These are phyloP conservation scores for Fusarium algeriense DNA, from an alignment of 2,329 filamentous ascomycete species.

Conservation along the genomic window DNA sequence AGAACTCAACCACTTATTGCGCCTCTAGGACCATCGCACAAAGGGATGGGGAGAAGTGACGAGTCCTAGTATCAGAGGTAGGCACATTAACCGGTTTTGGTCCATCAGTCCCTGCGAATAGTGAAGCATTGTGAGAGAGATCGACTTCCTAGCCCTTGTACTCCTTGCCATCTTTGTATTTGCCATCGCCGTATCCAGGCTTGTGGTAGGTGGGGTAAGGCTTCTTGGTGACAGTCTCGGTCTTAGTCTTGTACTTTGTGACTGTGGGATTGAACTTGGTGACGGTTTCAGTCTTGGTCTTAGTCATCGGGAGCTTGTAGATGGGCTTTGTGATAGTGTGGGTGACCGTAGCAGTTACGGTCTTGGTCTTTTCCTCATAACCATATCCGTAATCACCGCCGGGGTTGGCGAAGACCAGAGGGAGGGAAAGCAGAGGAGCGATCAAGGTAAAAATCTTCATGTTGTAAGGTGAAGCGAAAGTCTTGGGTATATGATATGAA, in stretches of 20 bases:
- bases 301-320: background rate
- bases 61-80: too few species aligned
- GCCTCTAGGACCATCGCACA: too few species aligned
- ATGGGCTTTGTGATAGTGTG: background rate
- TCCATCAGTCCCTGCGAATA: too few species aligned
- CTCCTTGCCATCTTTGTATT: background rate
- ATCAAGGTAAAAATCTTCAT: background rate
- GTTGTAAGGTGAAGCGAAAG: background rate
- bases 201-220: background rate
- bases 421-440: background rate
- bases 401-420: background rate
- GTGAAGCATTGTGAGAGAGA: too few species aligned
- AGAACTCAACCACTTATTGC: too few species aligned
- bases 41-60: too few species aligned
- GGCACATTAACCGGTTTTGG: too few species aligned
- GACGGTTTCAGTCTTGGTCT: background rate
- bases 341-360: background rate
- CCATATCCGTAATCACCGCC: background rate
- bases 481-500: background rate
- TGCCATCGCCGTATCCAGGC: background rate
- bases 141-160: background rate
- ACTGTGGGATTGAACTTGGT: background rate
- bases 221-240: background rate
- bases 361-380: background rate
- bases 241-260: background rate